These are phyloP conservation scores for Penicillium sp. DNA, from an alignment of 2,329 filamentous ascomycete species.

Conservation along the genomic window DNA sequence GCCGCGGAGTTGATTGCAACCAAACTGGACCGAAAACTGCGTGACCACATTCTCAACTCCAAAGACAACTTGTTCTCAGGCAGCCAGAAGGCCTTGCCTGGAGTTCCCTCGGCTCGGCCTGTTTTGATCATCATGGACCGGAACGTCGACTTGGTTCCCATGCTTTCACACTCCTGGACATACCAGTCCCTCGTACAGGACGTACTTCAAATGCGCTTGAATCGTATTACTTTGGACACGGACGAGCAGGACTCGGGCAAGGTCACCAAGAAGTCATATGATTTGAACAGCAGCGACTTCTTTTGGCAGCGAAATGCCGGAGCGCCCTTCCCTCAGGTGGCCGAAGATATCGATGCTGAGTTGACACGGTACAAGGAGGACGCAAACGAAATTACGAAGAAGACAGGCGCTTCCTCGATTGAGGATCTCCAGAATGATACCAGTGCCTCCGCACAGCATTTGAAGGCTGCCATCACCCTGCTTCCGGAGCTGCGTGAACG, in stretches of 20 bases:
- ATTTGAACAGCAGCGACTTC: slow-evolving; percentile 85
- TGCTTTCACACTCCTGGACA: slow-evolving; percentile 97
- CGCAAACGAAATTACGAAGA: slow-evolving; percentile 88
- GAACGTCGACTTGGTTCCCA: slow-evolving; percentile 92
- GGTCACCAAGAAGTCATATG: slow-evolving; percentile 82
- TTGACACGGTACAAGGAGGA: slow-evolving; percentile 94
- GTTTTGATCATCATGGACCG: slow-evolving; percentile 92
- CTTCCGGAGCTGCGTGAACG: slow-evolving; percentile 88
- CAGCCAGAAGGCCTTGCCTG: slow-evolving; percentile 58
- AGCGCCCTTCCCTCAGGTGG: slow-evolving; percentile 89
- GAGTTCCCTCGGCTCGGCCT: slow-evolving; percentile 72
- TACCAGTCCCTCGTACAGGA: slow-evolving; percentile 83
- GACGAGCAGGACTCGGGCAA: slow-evolving; percentile 72
- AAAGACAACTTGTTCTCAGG: slow-evolving; percentile 94
- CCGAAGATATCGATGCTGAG: slow-evolving; percentile 92
- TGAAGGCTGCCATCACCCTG: slow-evolving; percentile 92
- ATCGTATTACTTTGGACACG: slow-evolving; percentile 89
- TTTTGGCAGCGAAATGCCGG: slow-evolving; percentile 95
- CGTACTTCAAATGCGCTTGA: slow-evolving; percentile 76
- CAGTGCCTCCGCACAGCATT: slow-evolving; percentile 82
- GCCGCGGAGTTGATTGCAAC: slow-evolving; percentile 92
- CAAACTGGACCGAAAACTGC: slow-evolving; percentile 90
- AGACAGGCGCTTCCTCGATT: slow-evolving; percentile 86
- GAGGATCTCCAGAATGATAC: slow-evolving; percentile 91
- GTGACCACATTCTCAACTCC: slow-evolving; percentile 94